Percentiles rank a stretch among this genome's conserved stretches.
Conservation (phyloP, 2,329 filamentous ascomycete species). For the Aspergillus fijiensis region DNA sequence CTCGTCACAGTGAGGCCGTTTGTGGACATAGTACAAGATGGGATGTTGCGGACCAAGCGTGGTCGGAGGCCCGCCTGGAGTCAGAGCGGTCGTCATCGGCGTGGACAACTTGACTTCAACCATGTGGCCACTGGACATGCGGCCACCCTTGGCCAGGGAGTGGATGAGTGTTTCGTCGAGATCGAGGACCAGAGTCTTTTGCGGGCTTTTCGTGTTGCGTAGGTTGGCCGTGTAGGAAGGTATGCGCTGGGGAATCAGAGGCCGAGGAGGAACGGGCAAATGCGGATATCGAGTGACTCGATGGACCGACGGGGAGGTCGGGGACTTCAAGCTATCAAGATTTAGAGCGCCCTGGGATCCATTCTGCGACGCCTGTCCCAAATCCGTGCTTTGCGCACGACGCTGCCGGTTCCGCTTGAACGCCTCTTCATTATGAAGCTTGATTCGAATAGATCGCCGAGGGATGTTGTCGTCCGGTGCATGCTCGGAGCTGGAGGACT, state of each 20-base stretch:
- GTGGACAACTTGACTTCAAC: slow-evolving; percentile 80
- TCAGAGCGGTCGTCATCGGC: slow-evolving; percentile 40
- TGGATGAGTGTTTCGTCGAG: slow-evolving; percentile 97
- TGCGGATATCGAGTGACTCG: slow-evolving; percentile 86
- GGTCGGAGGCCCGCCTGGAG: slow-evolving; percentile 57
- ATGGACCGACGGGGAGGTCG: slow-evolving; percentile 72
- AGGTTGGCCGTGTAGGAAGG: slow-evolving; percentile 72
- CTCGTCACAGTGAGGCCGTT: slow-evolving; percentile 93
- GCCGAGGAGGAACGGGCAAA: slow-evolving; percentile 82
- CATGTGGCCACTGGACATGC: slow-evolving; percentile 97
- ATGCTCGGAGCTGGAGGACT: slow-evolving; percentile 25
- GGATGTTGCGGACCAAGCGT: slow-evolving; percentile 83
- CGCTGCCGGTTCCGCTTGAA: slow-evolving; percentile 64
- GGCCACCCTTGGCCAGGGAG: slow-evolving; percentile 92
- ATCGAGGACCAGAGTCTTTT: slow-evolving; percentile 94
- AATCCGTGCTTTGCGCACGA: slow-evolving; percentile 33
- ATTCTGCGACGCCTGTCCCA: slow-evolving; percentile 27
- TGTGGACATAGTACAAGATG: slow-evolving; percentile 98
- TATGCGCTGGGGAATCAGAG: slow-evolving; percentile 82
- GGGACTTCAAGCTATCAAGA: slow-evolving; percentile 83
- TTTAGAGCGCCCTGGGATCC: slow-evolving; percentile 56
- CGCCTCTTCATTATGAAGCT: slow-evolving; percentile 76
- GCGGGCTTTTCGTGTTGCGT: slow-evolving; percentile 52
- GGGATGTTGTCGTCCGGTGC: slow-evolving; percentile 63
- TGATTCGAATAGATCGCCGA: slow-evolving; percentile 84